Evolutionary conservation across 2,329 filamentous ascomycete species (phyloP), one percentile per base, ranked within the genome.

Genomic region (Fusarium sp.): DNA sequence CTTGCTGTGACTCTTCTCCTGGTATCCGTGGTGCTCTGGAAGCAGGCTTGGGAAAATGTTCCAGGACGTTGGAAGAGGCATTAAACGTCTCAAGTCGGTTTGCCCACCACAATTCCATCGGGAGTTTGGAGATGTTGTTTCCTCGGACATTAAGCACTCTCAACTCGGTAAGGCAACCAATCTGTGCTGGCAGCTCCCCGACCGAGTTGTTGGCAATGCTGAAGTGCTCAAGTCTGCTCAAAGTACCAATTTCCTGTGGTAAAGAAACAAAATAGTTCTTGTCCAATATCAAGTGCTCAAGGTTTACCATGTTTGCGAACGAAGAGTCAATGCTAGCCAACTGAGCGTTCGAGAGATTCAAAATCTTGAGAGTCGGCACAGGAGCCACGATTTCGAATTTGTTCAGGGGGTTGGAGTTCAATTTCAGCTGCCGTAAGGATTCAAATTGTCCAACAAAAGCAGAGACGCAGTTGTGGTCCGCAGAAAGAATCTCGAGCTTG

Each of bases 51-150:
- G 96, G 96, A 77, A 99, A 98, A 42, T 88, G 90, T 53, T 94
- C 92, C 22, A 99, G 85, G 9, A 98, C 91, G 74, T 99, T 99
- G 13, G 96, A 98, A 1, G 95, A 98, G 14, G 97, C 91, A 74
- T 99, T 99, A 63, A 99, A 87, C 0, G 92, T 95, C 79, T 98
- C 94, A 57, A 99, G 82, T 77, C 92, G 94, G 74, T 91, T 91
- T 54, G 95, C 95, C 85, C 93, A 95, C 96, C 96, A 99, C n/a
- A 99, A 87, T 77, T 99, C 96, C 77, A 93, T 89, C 3, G 96
- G 96, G 32, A 99, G 84, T 75, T 91, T 92, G 70, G 91, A 92
- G 61, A 99, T 87, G 76, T 98, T 99, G 83, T 98, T 99, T 77
- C 96, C 94, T 69, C 95, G 89, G 20, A 98, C 87, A 77, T 99